Conservation (phyloP, 2,329 filamentous ascomycete genomes). For the Anthostomella pinea region DNA sequence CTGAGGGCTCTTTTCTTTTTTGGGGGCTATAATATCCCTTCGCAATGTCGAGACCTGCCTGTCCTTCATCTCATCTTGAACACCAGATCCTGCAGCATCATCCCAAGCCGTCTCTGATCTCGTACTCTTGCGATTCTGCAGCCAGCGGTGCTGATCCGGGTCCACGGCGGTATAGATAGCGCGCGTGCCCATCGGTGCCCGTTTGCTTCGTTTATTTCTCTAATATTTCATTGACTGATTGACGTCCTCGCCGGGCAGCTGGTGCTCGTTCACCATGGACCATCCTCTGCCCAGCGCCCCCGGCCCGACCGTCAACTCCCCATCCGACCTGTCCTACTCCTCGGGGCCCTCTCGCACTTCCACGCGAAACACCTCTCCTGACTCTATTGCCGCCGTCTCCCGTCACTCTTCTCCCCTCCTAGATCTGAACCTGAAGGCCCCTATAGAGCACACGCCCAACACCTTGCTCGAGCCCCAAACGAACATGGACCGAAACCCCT, state of each 20-base stretch:
- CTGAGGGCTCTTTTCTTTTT: slow-evolving; percentile 5
- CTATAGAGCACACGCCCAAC: slow-evolving; percentile 22
- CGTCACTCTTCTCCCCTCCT: slow-evolving; percentile 21
- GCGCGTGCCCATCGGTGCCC: slow-evolving; percentile 21
- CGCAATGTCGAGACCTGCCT: background rate
- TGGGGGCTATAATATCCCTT: background rate
- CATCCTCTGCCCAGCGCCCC: slow-evolving; percentile 16
- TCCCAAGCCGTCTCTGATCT: slow-evolving; percentile 1
- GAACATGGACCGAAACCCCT: slow-evolving; percentile 29
- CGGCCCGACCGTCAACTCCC: slow-evolving; percentile 21
- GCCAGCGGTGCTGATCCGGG: slow-evolving; percentile 14
- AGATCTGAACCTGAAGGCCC: slow-evolving; percentile 17
- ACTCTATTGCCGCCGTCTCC: slow-evolving; percentile 11
- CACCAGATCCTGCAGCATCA: too few species aligned
- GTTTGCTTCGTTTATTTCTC: slow-evolving; percentile 29
- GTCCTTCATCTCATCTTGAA: background rate
- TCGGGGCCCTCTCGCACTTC: slow-evolving; percentile 26
- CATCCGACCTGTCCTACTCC: slow-evolving; percentile 29
- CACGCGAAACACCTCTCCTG: slow-evolving; percentile 27
- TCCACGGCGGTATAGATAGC: slow-evolving; percentile 26
- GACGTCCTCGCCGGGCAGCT: too few species aligned
- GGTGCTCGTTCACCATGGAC: slow-evolving; percentile 25
- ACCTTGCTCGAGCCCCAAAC: slow-evolving; percentile 14
- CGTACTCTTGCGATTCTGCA: slow-evolving; percentile 6
- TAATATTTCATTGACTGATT: slow-evolving; percentile 15